Evolutionary conservation across 306 rosid genomes (phyloP), one percentile per base, ranked within the genome.

Genomic region (Rosa rugosa): DNA sequence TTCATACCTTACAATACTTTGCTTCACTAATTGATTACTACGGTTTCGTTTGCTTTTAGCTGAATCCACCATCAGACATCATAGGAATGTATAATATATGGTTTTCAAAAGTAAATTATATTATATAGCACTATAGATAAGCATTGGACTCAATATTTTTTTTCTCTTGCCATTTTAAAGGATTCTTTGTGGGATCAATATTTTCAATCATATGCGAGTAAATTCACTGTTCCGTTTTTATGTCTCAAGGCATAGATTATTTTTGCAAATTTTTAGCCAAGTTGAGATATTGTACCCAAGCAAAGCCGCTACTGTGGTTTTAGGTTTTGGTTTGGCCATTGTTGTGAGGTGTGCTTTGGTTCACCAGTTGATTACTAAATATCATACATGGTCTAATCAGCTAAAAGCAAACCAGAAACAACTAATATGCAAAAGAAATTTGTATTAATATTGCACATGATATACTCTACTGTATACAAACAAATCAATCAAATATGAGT

Each of bases 401-500:
- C 31, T n/a, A 22, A 49, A 69, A 34, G 34, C 50, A 20, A 54
- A 53, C 50, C 8, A 51, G 38, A 54, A 18, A 53, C 75, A 50
- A 27, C 25, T 12, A 3, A 22, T n/a, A 10, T 60, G 25, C 17
- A 60, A 14, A 5, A 41, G 9, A 50, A 41, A 5, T 57, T 14
- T 14, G 38, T n/a, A 42, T 27, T 75, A 17, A 12, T 9, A 59
- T 59, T 75, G 16, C 78, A 75, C 57, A 57, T 0, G 56, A 44
- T 74, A 44, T 25, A 47, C 11, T 25, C 9, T 42, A 38, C 13
- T 36, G 22, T 65, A 46, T 44, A 78, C 71, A 70, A 71, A 44
- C 40, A 69, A 69, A 72, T 42, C 36, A 70, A 73, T 53, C 67
- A 74, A 80, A 75, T 57, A 62, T 45, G 50, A 46, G 5, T 44